Evolutionary conservation across 1,284 basidiomycete genomes (phyloP).

Genomic region (Ganoderma leucocontextum): DNA sequence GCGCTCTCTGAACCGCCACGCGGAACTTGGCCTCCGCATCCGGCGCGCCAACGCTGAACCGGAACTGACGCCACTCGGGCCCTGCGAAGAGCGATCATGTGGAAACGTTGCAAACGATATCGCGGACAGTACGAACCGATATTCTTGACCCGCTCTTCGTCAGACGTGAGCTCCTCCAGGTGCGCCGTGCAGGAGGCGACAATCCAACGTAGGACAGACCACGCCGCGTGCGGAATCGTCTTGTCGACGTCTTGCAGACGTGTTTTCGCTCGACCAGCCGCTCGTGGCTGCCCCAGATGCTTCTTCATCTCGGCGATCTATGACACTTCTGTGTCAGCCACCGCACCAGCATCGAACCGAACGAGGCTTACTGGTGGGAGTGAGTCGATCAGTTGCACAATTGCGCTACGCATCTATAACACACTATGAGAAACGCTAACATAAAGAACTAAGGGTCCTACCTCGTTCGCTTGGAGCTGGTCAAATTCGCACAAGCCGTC

Average conservation of each 20-base stretch:
- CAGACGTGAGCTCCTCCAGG: conserved; percentile 62
- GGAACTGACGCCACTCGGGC: conserved; percentile 60
- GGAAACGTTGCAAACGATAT: not conserved
- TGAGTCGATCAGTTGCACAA: conserved; percentile 52
- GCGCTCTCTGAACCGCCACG: conserved; percentile 49
- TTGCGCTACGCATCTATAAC: conserved; percentile 53
- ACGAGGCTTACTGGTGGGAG: conserved; percentile 54
- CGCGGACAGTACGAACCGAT: conserved; percentile 48
- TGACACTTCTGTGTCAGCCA: conserved; percentile 5
- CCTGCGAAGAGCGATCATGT: conserved; percentile 42
- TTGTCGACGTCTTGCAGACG: conserved; percentile 58
- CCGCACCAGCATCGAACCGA: not conserved
- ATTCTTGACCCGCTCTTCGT: conserved; percentile 57
- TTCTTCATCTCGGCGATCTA: conserved; percentile 64
- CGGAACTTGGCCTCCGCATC: conserved; percentile 71
- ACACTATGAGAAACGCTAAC: not conserved
- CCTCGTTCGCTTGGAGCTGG: conserved; percentile 45
- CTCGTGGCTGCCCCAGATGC: conserved; percentile 57
- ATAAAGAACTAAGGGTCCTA: conserved; percentile 28
- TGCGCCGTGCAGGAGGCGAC: conserved; percentile 72
- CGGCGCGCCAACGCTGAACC: conserved; percentile 70
- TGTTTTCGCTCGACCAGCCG: conserved; percentile 55
- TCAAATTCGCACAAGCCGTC: conserved; percentile 63
- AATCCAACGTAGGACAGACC: conserved; percentile 69
- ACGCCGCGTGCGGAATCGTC: conserved; percentile 59